Base-by-base conservation (phyloP, 2,329 filamentous ascomycete species). In the Fusarium luffae region DNA sequence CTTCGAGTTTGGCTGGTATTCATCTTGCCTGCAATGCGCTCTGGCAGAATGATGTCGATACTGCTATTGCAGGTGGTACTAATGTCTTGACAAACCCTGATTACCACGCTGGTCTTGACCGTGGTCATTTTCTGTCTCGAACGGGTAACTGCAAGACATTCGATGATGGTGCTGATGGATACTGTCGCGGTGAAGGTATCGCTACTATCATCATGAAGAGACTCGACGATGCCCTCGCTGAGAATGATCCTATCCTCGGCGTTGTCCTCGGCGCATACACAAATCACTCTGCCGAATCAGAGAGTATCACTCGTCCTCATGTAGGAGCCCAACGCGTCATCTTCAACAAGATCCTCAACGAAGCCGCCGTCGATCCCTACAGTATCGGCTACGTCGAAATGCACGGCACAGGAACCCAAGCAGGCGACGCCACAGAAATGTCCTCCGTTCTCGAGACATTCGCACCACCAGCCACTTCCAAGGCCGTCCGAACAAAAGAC, bases 321-420 rank as follows among this genome's bases (percentile, higher is more conserved):
- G 87, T 84, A 5, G 86, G 84, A 28, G 85, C 87, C 0, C 92
- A 93, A 70, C 83, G 86, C 37, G 83, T 83, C 62, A 79, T 92
- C 5, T 92, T 89, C 74, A 85, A 85, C 65, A 84, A 85, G 49
- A 83, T 97, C 28, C 84, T 96, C 2, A 87, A 90, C 34, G 88
- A 92, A 43, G 90, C 92, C 25, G 90, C 90, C 59, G 86, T 96
- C 18, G 90, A 95, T 74, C 91, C 93, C 2, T 86, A 89, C 54
- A 90, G 93, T 59, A 87, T 97, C 28, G 89, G 89, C 78, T 97
- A 96, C 73, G 91, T 97, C 4, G 94, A 97, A 79, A 93, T 97
- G 89, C 94, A 97, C 77, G 94, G 94, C 42, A 69, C 66, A 2
- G 94, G 94, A 32, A 97, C 94, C 0, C 93, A 97, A 78, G 93